phyloP scores from a whole-genome alignment of 371 early-diverging fungal species.

The Scutellospora calospora region DNA sequence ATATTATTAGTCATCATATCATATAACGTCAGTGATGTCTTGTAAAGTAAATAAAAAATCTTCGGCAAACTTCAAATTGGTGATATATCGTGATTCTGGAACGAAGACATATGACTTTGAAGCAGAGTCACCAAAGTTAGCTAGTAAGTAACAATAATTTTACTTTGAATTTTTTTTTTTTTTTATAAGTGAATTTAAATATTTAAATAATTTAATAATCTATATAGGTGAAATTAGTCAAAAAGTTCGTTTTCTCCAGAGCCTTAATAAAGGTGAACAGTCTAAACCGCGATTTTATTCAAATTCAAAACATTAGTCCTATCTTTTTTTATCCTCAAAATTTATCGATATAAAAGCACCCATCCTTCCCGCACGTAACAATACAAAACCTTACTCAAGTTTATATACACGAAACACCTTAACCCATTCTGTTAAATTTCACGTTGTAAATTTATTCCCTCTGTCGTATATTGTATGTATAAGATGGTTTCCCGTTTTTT shows the following conservation, averaged over 20 bases:
- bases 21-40: slow-evolving; percentile 77
- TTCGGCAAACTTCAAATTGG: slow-evolving; percentile 79
- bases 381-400: neutral
- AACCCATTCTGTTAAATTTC: neutral
- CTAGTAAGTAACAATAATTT: slow-evolving; percentile 60
- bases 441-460: neutral
- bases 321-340: neutral
- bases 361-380: neutral
- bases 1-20: slow-evolving; percentile 74
- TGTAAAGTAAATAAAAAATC: slow-evolving; percentile 83
- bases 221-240: slow-evolving; percentile 38
- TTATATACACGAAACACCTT: neutral
- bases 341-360: neutral
- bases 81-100: slow-evolving; percentile 66
- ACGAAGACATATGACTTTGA: slow-evolving; percentile 86
- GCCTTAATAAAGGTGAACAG: slow-evolving; percentile 34
- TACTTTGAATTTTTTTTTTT: neutral
- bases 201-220: neutral
- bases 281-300: neutral
- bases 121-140: slow-evolving; percentile 73
- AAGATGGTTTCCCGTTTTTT: neutral
- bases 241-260: slow-evolving; percentile 26
- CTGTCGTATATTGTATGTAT: neutral
- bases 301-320: neutral
- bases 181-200: neutral